These are phyloP conservation scores for Thraustochytrium striatum DNA, from an alignment of 352 stramenopile genomes.

Conservation along the genomic window DNA sequence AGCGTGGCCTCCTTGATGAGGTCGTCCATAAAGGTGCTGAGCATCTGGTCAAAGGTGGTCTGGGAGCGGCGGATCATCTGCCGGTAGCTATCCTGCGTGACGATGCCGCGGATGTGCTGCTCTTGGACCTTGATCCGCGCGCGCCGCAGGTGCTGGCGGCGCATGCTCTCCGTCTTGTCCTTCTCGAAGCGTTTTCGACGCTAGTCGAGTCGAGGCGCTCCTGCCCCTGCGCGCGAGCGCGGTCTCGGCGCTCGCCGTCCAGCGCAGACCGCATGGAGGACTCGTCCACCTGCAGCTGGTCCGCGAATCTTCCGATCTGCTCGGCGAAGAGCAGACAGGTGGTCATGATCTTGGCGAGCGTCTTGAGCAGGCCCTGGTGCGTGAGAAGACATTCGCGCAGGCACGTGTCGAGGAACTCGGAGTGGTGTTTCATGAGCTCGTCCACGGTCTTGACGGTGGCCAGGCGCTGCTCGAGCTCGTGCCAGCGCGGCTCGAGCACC, in stretches of 20 bases:
- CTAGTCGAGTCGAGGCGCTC: conserved; percentile 64
- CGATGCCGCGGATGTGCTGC: conserved; percentile 27
- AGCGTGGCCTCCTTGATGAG: conserved; percentile 57
- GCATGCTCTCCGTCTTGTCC: too few species aligned
- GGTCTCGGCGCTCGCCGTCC: too few species aligned
- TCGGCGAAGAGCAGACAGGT: conserved; percentile 90
- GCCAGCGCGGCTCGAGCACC: conserved; percentile 87
- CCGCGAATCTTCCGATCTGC: conserved; percentile 82
- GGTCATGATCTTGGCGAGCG: conserved; percentile 92
- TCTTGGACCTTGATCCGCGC: conserved; percentile 33
- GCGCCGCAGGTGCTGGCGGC: too few species aligned
- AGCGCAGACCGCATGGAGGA: conserved; percentile 59
- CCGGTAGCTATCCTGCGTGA: conserved; percentile 49
- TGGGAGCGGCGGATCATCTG: conserved; percentile 53
- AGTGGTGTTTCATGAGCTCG: conserved; percentile 86
- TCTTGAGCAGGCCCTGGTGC: conserved; percentile 84
- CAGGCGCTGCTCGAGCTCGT: conserved; percentile 78
- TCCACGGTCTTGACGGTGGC: conserved; percentile 72
- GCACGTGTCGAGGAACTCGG: conserved; percentile 90
- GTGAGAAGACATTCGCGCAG: conserved; percentile 95
- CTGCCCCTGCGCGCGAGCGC: conserved; percentile 74
- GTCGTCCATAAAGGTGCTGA: conserved; percentile 80
- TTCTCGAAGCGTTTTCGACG: too few species aligned
- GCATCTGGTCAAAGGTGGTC: conserved; percentile 75
- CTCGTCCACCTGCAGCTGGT: conserved; percentile 50